phyloP scores from a whole-genome alignment of 2,329 filamentous ascomycete genomes.

The Penicillium sclerotiorum region DNA sequence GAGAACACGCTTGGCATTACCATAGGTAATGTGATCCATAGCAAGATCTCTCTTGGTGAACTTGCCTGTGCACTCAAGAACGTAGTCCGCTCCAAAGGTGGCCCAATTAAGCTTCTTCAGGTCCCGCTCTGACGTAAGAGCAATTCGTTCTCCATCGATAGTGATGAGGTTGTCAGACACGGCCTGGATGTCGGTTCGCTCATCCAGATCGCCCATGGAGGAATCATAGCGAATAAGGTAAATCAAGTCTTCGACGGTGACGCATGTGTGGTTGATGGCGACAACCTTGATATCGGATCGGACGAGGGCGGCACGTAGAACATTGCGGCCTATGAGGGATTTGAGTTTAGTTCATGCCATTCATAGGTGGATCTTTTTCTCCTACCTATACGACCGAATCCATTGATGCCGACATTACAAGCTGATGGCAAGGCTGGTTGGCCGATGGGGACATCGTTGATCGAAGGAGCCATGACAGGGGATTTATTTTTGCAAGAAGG shows the following conservation, averaged over 20 bases:
- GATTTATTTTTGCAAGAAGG: neutral
- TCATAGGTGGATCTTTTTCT: neutral
- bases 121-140: constrained; percentile 31
- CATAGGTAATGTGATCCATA: constrained; percentile 74
- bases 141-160: constrained; percentile 24
- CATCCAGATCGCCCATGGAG: constrained; percentile 83
- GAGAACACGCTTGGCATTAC: constrained; percentile 87
- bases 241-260: constrained; percentile 31
- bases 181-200: constrained; percentile 90
- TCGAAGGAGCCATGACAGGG: constrained; percentile 24
- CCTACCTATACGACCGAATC: constrained; percentile 83
- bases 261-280: constrained; percentile 35
- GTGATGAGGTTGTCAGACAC: constrained; percentile 79
- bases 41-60: constrained; percentile 88
- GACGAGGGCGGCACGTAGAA: constrained; percentile 32
- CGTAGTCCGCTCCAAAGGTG: constrained; percentile 30
- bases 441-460: constrained; percentile 24
- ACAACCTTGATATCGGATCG: constrained; percentile 29
- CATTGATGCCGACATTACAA: constrained; percentile 86
- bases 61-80: constrained; percentile 34
- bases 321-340: constrained; percentile 64
- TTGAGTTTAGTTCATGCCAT: neutral
- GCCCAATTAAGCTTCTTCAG: constrained; percentile 32
- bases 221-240: constrained; percentile 33
- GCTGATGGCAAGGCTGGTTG: constrained; percentile 11